phyloP scores from a whole-genome alignment of 2,329 filamentous ascomycete genomes.

The Pseudodiploospora longispora region DNA sequence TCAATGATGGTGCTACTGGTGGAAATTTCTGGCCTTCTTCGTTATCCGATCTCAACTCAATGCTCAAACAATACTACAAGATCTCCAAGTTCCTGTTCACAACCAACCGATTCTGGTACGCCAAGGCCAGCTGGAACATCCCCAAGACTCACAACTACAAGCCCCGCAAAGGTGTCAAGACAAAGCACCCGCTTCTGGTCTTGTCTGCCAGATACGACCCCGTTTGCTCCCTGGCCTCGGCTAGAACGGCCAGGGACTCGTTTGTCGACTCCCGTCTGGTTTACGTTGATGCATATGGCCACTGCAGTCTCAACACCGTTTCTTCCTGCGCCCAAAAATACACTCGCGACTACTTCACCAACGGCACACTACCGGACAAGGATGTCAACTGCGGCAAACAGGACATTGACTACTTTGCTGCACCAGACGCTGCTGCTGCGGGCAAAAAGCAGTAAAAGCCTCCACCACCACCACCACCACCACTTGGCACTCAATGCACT shows the following conservation, averaged over 20 bases:
- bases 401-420: conserved; percentile 29
- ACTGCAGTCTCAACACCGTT: conserved; percentile 29
- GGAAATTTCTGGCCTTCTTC: conserved; percentile 23
- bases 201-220: conserved; percentile 32
- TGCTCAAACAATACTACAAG: conserved; percentile 25
- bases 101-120: conserved; percentile 22
- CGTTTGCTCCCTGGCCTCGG: conserved; percentile 40
- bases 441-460: too few relatives aligned
- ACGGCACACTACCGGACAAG: conserved; percentile 28
- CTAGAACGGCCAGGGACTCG: conserved; percentile 23
- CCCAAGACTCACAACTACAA: conserved; percentile 20
- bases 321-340: conserved; percentile 29
- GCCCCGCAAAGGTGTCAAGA: conserved; percentile 23
- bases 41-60: conserved; percentile 23
- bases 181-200: conserved; percentile 22
- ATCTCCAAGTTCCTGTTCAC: conserved; percentile 20
- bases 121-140: conserved; percentile 22
- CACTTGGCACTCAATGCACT: too few relatives aligned
- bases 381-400: conserved; percentile 27
- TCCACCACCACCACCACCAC: too few relatives aligned
- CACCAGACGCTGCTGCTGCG: too few relatives aligned
- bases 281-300: conserved; percentile 34
- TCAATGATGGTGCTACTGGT: conserved; percentile 20
- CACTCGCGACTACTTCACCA: conserved; percentile 27
- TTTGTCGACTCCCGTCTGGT: conserved; percentile 31